Evolutionary conservation across 2,329 filamentous ascomycete genomes (phyloP), one percentile per base, ranked within the genome.

Genomic region (Aspergillus ruber): DNA sequence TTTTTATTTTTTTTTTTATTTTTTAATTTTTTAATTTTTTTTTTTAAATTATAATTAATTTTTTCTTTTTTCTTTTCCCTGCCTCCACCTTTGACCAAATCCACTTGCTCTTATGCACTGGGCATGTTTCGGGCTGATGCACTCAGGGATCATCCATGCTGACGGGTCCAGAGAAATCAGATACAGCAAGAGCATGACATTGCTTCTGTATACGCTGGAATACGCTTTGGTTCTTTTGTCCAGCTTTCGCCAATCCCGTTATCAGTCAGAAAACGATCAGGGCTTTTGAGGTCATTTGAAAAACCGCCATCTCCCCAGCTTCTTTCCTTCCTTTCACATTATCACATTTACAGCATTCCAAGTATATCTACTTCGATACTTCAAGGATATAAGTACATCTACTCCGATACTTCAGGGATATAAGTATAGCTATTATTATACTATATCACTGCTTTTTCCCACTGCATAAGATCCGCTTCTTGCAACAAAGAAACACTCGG

Each of bases 141-240:
- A 49, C 47, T 53, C 53, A 53, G 50, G 55, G 55, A 56, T 57
- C 47, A 57, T 55, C 53, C 53, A 57, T 57, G 55, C 45, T 56
- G 42, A 44, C 53, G 55, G 54, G 43, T 48, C 18, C 25, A 42
- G 18, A n/a, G 40, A 9, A 13, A 12, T 41, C 9, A 20, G 17
- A 41, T 32, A 29, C 25, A 29, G 25, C 25, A 29, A 29, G 25
- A 29, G 25, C 10, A 29, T 29, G 25, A 10, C 25, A 29, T 29
- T 29, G 25, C 25, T 29, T 12, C 25, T 29, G 25, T 29, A 29
- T 29, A 29, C 9, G 25, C 10, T 12, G 25, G 25, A 29, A 39
- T 39, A 25, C 43, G 33, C 7, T 45, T 38, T 17, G 39, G 43
- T 45, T 42, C 47, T 48, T 48, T 43, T 45, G 42, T 44, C 38